Percentiles rank a stretch among this genome's conserved stretches.
phyloP scores from a whole-genome alignment of 1,284 basidiomycete species.

The Xanthoconium separans region DNA sequence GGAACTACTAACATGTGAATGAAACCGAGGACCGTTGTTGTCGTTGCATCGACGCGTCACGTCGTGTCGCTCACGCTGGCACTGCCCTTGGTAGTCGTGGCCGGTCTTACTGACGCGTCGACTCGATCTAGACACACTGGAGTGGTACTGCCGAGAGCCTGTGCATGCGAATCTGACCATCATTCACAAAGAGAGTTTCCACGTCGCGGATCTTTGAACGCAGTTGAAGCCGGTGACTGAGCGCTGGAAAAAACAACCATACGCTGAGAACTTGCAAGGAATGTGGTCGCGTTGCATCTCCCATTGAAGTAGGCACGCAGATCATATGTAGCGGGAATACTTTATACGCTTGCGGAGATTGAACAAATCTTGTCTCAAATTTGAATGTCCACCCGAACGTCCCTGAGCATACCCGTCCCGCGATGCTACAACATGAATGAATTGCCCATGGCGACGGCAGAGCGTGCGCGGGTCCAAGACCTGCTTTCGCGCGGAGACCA shows the following conservation, averaged over 20 bases:
- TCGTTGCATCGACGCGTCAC: background rate
- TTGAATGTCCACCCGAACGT: background rate
- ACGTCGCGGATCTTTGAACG: too few species aligned
- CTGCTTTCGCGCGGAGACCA: slow-evolving; percentile 6
- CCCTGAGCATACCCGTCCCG: slow-evolving; percentile 26
- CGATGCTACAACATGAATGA: slow-evolving; percentile 45
- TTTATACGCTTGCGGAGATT: too few species aligned
- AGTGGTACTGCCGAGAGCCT: slow-evolving; percentile 91
- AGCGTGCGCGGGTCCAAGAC: slow-evolving; percentile 33
- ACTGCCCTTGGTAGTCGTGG: too few species aligned
- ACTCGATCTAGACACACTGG: too few species aligned
- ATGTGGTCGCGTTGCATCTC: slow-evolving; percentile 5
- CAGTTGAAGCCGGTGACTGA: too few species aligned
- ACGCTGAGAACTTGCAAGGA: too few species aligned
- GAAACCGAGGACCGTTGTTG: slow-evolving; percentile 70
- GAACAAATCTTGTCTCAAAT: background rate
- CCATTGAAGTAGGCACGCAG: slow-evolving; percentile 53
- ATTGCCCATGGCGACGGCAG: slow-evolving; percentile 34
- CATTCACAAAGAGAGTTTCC: too few species aligned
- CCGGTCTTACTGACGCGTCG: too few species aligned
- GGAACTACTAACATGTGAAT: slow-evolving; percentile 92
- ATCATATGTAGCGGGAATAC: slow-evolving; percentile 34
- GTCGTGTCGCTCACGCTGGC: background rate
- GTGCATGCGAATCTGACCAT: too few species aligned
- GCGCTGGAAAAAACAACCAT: too few species aligned